A percentile compares a stretch with the other conserved stretches of the same genome.
phyloP scores from a whole-genome alignment of 163 green algal genomes.

The Chlorella variabilis region DNA sequence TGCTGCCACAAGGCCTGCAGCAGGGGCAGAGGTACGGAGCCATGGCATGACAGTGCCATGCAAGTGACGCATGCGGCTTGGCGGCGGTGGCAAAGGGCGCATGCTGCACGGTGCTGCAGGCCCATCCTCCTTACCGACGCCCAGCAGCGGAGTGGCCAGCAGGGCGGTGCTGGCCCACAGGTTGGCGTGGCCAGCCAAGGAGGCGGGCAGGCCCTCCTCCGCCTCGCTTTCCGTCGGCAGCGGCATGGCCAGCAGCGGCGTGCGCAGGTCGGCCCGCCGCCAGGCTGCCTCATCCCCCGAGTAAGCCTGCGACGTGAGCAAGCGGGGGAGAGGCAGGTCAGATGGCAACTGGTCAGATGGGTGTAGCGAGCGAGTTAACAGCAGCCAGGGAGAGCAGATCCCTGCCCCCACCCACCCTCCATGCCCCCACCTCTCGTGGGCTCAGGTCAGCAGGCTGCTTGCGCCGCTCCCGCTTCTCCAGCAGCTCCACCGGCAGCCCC shows the following conservation, averaged over 20 bases:
- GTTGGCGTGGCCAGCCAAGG: not conserved
- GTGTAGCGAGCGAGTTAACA: no score
- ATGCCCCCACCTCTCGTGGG: constrained; percentile 6
- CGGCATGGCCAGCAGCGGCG: constrained; percentile 1
- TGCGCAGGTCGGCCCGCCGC: not conserved
- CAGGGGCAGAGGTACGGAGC: not conserved
- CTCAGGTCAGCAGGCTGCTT: not conserved
- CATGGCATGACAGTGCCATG: no score
- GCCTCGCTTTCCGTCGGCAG: not conserved
- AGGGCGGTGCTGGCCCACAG: not conserved
- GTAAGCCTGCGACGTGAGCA: constrained; percentile 2
- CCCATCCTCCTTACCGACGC: not conserved
- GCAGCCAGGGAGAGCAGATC: no score
- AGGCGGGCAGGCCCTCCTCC: not conserved
- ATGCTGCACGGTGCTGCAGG: not conserved
- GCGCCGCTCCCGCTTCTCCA: constrained; percentile 16
- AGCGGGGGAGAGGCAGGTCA: no score
- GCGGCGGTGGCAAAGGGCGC: not conserved
- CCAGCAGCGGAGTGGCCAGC: constrained; percentile 11
- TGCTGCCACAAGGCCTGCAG: constrained; percentile 2
- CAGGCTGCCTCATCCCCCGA: not conserved
- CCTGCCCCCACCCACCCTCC: no score
- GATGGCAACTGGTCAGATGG: no score
- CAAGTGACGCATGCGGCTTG: no score
- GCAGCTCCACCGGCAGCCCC: not conserved